phyloP scores from a whole-genome alignment of 2,329 filamentous ascomycete species.

The Colletotrichum chrysophilum region DNA sequence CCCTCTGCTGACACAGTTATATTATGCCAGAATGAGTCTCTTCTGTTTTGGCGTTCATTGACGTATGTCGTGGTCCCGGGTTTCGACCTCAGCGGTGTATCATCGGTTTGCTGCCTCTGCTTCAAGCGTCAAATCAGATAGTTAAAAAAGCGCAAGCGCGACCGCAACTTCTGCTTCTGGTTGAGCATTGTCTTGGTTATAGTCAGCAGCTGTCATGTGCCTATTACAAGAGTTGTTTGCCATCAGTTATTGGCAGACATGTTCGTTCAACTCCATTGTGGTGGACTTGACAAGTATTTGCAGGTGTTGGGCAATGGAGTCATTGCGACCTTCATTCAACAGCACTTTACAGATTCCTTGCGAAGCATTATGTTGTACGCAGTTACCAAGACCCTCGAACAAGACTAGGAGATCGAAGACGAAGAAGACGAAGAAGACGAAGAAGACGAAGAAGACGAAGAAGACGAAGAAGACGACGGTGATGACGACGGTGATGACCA shows the following conservation, averaged over 20 bases:
- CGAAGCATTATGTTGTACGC: not conserved
- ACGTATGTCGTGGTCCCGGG: not conserved
- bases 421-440: not conserved
- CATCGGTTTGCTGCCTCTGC: too few relatives aligned
- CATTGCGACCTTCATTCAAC: not conserved
- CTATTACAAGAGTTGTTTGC: too few relatives aligned
- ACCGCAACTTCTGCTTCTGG: not conserved
- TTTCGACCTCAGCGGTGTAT: not conserved
- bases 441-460: not conserved
- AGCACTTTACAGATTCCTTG: not conserved
- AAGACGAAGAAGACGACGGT: not conserved
- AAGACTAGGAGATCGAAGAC: not conserved
- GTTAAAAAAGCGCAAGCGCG: too few relatives aligned
- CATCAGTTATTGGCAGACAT: not conserved
- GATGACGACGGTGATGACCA: not conserved
- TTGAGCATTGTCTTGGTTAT: not conserved
- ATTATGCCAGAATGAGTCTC: not conserved
- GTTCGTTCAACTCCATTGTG: not conserved
- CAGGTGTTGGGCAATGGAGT: not conserved
- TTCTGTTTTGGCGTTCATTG: not conserved
- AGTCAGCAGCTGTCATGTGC: too few relatives aligned
- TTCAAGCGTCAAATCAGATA: too few relatives aligned
- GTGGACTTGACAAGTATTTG: not conserved
- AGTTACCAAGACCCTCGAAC: not conserved
- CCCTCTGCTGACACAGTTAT: too few relatives aligned